Conservation (phyloP, 2,329 filamentous ascomycete genomes). For the Hypomyces perniciosus region DNA sequence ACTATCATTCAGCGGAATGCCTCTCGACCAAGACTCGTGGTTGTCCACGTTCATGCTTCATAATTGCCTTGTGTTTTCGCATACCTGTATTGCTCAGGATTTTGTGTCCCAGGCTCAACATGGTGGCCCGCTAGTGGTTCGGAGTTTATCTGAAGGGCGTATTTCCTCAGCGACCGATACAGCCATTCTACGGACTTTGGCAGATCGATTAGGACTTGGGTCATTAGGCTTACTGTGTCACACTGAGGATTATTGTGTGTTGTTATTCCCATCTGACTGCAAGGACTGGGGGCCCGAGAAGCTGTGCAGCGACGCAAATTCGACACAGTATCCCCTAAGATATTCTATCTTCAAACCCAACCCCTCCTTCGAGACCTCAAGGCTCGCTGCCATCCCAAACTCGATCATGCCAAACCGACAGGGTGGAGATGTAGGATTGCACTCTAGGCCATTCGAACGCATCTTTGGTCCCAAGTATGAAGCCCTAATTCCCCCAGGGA, state of each 20-base stretch:
- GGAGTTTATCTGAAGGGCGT: constrained; percentile 18
- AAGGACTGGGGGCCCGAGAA: constrained; percentile 28
- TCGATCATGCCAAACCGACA: not conserved
- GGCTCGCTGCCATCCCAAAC: constrained; percentile 21
- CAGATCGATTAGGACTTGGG: constrained; percentile 29
- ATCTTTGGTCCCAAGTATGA: constrained; percentile 29
- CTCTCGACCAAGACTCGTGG: constrained; percentile 20
- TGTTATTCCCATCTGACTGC: constrained; percentile 34
- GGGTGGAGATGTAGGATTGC: constrained; percentile 1
- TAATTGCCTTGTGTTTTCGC: constrained; percentile 27
- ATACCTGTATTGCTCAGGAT: constrained; percentile 29
- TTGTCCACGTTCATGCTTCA: constrained; percentile 20
- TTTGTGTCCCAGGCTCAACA: constrained; percentile 18
- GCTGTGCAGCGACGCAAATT: constrained; percentile 8
- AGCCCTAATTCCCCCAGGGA: constrained; percentile 20
- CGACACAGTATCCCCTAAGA: constrained; percentile 20
- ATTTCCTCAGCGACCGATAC: constrained; percentile 13
- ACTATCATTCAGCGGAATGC: constrained; percentile 15
- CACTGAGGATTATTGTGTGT: constrained; percentile 27
- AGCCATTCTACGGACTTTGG: constrained; percentile 22
- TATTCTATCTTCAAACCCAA: constrained; percentile 33
- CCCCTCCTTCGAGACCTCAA: constrained; percentile 14
- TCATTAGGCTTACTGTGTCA: constrained; percentile 32
- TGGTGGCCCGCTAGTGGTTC: constrained; percentile 8
- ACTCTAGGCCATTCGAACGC: constrained; percentile 20